Conservation (phyloP, 441 rosid species). For the Manihot esculenta region DNA sequence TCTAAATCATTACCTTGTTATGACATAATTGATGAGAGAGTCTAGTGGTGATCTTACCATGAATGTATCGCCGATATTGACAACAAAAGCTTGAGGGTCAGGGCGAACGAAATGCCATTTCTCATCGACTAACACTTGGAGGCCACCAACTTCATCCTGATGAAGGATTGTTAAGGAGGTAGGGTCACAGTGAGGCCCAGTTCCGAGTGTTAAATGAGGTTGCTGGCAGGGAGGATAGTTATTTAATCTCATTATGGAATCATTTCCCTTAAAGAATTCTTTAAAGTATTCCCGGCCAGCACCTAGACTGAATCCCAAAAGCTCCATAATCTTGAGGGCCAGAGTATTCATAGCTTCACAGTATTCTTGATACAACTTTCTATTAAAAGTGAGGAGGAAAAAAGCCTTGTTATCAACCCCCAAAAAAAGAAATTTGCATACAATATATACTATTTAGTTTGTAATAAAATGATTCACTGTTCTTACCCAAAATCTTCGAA, state of each 20-base stretch:
- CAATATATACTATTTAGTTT: no score
- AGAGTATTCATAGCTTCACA: conserved; percentile 77
- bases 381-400: conserved; percentile 14
- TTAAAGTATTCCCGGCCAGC: conserved; percentile 45
- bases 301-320: conserved; percentile 73
- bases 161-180: conserved; percentile 95
- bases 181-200: conserved; percentile 99
- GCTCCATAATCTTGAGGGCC: conserved; percentile 84
- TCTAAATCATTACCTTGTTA: no score
- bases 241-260: conserved; percentile 91
- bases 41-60: conserved; percentile 47
- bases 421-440: not conserved
- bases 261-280: conserved; percentile 69
- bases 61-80: conserved; percentile 95
- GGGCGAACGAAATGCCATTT: conserved; percentile 76
- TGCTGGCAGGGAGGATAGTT: conserved; percentile 91
- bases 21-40: not conserved
- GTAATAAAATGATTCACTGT: not conserved
- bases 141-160: conserved; percentile 86
- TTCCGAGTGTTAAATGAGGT: conserved; percentile 85
- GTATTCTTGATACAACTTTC: conserved; percentile 80
- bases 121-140: conserved; percentile 75
- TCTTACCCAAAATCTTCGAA: conserved; percentile 71
- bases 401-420: not conserved
- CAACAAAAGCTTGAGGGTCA: conserved; percentile 66